Conservation (phyloP, 116 monocot species). For the Cymodocea nodosa region DNA sequence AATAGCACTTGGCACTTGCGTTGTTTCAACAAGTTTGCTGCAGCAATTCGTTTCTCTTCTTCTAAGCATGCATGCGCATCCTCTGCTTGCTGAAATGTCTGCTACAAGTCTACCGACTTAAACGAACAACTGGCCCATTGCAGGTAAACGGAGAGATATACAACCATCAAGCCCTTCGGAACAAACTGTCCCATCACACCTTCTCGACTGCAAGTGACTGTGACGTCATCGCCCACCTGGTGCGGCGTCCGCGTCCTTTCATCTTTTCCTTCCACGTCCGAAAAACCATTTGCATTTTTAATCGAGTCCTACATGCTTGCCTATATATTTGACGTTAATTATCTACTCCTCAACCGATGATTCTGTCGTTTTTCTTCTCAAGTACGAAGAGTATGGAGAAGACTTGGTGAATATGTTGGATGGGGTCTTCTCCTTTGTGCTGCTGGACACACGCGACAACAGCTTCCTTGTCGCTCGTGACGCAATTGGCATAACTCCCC, state of each 20-base stretch:
- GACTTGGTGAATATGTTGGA: slow-evolving; percentile 66
- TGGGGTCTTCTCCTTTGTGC: slow-evolving; percentile 70
- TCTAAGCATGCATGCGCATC: neutral
- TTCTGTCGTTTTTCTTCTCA: neutral
- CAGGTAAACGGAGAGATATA: slow-evolving; percentile 87
- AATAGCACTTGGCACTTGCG: too few relatives aligned
- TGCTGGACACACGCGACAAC: slow-evolving; percentile 52
- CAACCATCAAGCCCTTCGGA: slow-evolving; percentile 62
- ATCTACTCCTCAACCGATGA: too few relatives aligned
- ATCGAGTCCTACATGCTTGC: too few relatives aligned
- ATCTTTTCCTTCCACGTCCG: too few relatives aligned
- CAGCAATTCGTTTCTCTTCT: too few relatives aligned
- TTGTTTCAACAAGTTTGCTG: too few relatives aligned
- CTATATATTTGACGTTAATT: too few relatives aligned
- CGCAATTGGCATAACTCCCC: slow-evolving; percentile 70
- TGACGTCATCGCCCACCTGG: slow-evolving; percentile 72
- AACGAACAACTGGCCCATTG: neutral
- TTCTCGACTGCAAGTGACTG: slow-evolving; percentile 77
- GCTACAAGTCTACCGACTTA: neutral
- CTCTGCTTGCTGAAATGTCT: neutral
- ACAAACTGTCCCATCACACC: slow-evolving; percentile 26
- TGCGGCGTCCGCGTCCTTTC: slow-evolving; percentile 5
- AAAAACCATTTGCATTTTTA: too few relatives aligned
- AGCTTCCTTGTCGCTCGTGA: slow-evolving; percentile 71
- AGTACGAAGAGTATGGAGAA: slow-evolving; percentile 82